A percentile compares a stretch with the other conserved stretches of the same genome.
These are phyloP conservation scores for Eutypella sp. DNA, from an alignment of 2,329 filamentous ascomycete genomes.

Conservation along the genomic window DNA sequence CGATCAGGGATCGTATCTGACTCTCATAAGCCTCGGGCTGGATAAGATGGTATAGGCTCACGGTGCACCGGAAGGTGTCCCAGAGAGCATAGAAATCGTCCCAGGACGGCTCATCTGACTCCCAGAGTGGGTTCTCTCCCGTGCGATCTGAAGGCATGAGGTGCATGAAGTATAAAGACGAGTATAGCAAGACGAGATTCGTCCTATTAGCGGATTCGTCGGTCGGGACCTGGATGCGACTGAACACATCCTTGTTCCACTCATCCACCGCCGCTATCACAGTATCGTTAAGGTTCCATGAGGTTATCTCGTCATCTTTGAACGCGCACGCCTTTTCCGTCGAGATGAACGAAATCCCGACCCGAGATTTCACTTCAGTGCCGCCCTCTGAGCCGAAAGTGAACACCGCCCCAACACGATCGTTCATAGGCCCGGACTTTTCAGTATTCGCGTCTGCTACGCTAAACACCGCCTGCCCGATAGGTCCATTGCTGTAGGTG, in stretches of 20 bases:
- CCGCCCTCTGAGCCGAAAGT: constrained; percentile 33
- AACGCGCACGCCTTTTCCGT: constrained; percentile 43
- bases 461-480: constrained; percentile 34
- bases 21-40: constrained; percentile 44
- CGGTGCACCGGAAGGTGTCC: constrained; percentile 50
- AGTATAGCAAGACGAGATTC: constrained; percentile 50
- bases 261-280: constrained; percentile 33
- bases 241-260: constrained; percentile 43
- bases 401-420: constrained; percentile 48
- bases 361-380: constrained; percentile 39
- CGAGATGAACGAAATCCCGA: constrained; percentile 47
- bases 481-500: neutral
- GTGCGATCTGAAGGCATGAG: constrained; percentile 57
- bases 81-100: constrained; percentile 58
- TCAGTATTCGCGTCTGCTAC: constrained; percentile 46
- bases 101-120: constrained; percentile 50
- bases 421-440: constrained; percentile 21
- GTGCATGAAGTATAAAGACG: constrained; percentile 55
- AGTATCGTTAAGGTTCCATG: constrained; percentile 36
- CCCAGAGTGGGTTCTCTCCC: constrained; percentile 54
- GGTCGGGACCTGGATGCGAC: constrained; percentile 34
- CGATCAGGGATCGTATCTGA: constrained; percentile 51
- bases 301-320: constrained; percentile 38
- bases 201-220: constrained; percentile 35
- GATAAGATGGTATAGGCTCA: constrained; percentile 47